Percentiles rank a stretch among this genome's conserved stretches.
phyloP scores from a whole-genome alignment of 2,329 filamentous ascomycete genomes.

The Pseudogymnoascus pannorum region DNA sequence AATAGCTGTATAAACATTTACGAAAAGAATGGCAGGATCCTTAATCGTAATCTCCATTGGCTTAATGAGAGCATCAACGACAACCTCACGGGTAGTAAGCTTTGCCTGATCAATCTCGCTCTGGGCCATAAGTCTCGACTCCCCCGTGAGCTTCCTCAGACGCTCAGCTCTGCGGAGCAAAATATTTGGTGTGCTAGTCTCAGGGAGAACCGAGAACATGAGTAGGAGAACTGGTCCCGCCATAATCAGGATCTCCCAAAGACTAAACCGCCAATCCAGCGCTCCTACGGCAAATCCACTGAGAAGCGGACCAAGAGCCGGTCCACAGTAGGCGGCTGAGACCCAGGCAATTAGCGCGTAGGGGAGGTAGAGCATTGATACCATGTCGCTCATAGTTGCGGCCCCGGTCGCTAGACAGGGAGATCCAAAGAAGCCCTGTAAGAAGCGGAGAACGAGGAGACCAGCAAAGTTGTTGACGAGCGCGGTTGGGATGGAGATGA shows the following conservation, averaged over 20 bases:
- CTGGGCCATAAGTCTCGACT: constrained; percentile 48
- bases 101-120: constrained; percentile 57
- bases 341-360: constrained; percentile 56
- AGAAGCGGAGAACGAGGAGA: constrained; percentile 56
- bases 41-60: constrained; percentile 53
- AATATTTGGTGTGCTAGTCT: constrained; percentile 54
- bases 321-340: constrained; percentile 41
- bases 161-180: constrained; percentile 53
- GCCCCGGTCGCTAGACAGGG: constrained; percentile 56
- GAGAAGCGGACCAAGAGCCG: constrained; percentile 53
- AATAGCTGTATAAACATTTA: constrained; percentile 53
- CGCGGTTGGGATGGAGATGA: constrained; percentile 57
- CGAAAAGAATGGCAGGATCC: constrained; percentile 55
- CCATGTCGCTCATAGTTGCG: constrained; percentile 46
- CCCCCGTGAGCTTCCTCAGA: constrained; percentile 55
- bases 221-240: constrained; percentile 51
- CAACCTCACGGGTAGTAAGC: constrained; percentile 39
- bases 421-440: constrained; percentile 59
- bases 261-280: constrained; percentile 50
- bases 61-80: constrained; percentile 51
- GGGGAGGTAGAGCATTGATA: constrained; percentile 46
- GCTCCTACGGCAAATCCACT: constrained; percentile 52
- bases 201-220: constrained; percentile 57
- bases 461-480: constrained; percentile 56
- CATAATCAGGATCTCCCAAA: constrained; percentile 57